Base-by-base conservation (phyloP, 2,329 filamentous ascomycete genomes). In the Pseudogymnoascus sp. region DNA sequence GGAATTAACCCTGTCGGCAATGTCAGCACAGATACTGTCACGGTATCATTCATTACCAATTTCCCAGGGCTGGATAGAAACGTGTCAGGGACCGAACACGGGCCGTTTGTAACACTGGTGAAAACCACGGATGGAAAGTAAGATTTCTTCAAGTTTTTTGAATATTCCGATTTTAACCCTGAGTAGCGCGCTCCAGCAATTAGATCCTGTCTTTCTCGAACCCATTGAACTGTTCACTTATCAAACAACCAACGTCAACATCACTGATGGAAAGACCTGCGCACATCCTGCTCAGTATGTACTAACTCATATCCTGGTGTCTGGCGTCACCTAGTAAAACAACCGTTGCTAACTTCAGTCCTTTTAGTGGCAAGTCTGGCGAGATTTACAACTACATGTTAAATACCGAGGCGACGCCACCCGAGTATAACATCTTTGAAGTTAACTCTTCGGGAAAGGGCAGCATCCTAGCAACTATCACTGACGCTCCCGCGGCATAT, bases 341-440 rank as follows among this genome's bases (percentile, higher is more conserved):
- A 19, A 19, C 78, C 95, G 14, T 86, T 93, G 71, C 86, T 88
- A 0, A 79, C 83, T 0, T 79, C 93, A 8, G 83, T 78, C 11
- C 90, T 90, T 0, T 82, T 81, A 0, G 72, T 89, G 16, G 87
- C 0, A 73, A 76, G 0, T 91, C 87, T 0, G 90, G 90, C 8
- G 89, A 93, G 66, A 71, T 89, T 10, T 93, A 84, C 79, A 95
- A 93, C 75, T 93, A 84, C 76, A 93, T 95, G 70, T 81, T 93
- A 16, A 80, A 85, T 0, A 72, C 89, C n/a, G 86, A 85, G 0
- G 74, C 72, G 0, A 71, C 70, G 0, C 74, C 84, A 7, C 50
- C 50, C 1, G 84, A 79, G 0, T 93, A 93, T 71, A 84, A 87
- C n/a, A 71, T 93, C 14, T 93, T 92, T 72, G 77, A 81, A 1